A percentile compares a stretch with the other conserved stretches of the same genome.
Evolutionary conservation across 129 eudicot species (phyloP).

Genomic region (Glebionis coronaria): DNA sequence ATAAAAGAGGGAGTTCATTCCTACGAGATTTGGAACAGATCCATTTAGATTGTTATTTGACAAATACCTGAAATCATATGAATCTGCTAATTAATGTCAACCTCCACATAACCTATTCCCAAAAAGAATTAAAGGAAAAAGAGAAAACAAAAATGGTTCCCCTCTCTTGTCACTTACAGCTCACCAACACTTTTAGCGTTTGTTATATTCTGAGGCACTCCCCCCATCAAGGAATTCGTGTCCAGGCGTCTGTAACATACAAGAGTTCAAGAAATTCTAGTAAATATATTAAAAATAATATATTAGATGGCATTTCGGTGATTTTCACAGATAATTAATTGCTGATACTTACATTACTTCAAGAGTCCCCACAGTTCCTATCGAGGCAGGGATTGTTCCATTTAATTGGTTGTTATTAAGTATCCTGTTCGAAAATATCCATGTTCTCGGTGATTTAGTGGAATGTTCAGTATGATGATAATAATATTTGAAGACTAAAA

Average conservation of each 20-base stretch:
- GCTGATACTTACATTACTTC: slow-evolving; percentile 64
- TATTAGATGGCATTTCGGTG: background rate
- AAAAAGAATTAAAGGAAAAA: background rate
- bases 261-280: background rate
- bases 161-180: slow-evolving; percentile 49
- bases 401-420: slow-evolving; percentile 62
- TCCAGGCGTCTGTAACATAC: slow-evolving; percentile 64
- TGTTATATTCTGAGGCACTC: slow-evolving; percentile 54
- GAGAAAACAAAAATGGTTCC: background rate
- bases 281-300: background rate
- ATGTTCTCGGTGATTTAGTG: background rate
- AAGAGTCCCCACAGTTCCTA: slow-evolving; percentile 55
- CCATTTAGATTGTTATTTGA: slow-evolving; percentile 73
- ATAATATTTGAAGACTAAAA: background rate
- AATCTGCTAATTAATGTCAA: slow-evolving; percentile 13
- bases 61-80: slow-evolving; percentile 51
- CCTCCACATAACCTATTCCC: background rate
- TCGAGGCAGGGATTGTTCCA: slow-evolving; percentile 58
- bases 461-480: background rate
- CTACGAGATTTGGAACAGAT: slow-evolving; percentile 61
- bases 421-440: slow-evolving; percentile 40
- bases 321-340: slow-evolving; percentile 1
- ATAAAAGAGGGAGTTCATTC: slow-evolving; percentile 56
- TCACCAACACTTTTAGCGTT: slow-evolving; percentile 49
- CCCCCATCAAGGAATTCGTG: slow-evolving; percentile 53